Evolutionary conservation across 225 moss, liverwort and hornwort genomes (phyloP), one percentile per base, ranked within the genome.

Genomic region (Pleurozium schreberi): DNA sequence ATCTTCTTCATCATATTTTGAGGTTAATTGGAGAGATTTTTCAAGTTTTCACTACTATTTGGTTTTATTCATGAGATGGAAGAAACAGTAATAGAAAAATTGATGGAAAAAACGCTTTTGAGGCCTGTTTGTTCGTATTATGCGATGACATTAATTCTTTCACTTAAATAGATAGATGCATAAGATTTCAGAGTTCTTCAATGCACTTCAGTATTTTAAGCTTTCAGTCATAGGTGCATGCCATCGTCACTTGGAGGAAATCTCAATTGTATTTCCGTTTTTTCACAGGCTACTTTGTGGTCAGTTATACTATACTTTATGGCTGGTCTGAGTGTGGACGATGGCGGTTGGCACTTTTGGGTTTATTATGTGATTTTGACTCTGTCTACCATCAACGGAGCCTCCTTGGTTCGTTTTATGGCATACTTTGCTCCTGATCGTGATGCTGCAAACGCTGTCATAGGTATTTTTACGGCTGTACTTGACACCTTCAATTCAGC

Each of bases 311-410:
- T 93, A 47, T 98, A 98, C 77, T 98, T 96, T 75, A 90, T 96
- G 91, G 92, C 95, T 43, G 92, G 92, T 81, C 92, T 96, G 53
- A 88, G 86, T 75, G 47, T 94, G 60, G 62, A 79, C 42, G 88
- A 88, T 86, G 96, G 96, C 82, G 95, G 97, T 71, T 97, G 98
- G 98, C 97, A 98, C 90, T 98, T 98, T 89, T 98, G 96, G 96
- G 97, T 96, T 19, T 98, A 93, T 89, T 95, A 93, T 88, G 0
- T 90, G 81, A 92, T 97, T 57, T 85, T 96, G 40, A 42, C 58
- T 91, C 84, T 98, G 23, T 93, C 93, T 87, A 95, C 91, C 81
- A 65, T 99, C 53, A 95, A 96, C 90, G 98, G 98, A 90, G 90
- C 92, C 75, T 97, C 96, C 61, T 86, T 97, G 93, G 96, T 97